Evolutionary conservation across 2,329 filamentous ascomycete genomes (phyloP).

Genomic region (Fusarium poae): DNA sequence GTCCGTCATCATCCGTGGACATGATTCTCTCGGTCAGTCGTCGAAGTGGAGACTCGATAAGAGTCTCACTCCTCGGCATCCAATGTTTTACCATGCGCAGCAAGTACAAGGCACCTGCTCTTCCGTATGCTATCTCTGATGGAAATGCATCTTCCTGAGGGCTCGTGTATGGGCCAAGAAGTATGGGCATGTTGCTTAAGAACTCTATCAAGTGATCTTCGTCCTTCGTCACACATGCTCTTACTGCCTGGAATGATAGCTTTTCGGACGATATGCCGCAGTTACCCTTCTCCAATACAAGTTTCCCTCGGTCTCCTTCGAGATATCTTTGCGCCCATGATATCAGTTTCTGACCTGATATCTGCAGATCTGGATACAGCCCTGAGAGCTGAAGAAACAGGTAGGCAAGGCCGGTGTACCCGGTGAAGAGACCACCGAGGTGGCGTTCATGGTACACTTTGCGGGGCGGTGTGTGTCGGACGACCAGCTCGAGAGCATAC

Average conservation of each 20-base stretch:
- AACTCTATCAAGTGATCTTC: constrained; percentile 55
- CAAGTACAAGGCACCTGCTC: constrained; percentile 76
- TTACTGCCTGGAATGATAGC: constrained; percentile 61
- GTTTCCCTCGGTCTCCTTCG: constrained; percentile 53
- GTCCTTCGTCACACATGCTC: constrained; percentile 59
- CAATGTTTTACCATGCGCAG: constrained; percentile 72
- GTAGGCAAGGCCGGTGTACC: constrained; percentile 68
- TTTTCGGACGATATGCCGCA: constrained; percentile 66
- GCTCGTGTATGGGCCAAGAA: constrained; percentile 49
- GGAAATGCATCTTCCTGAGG: constrained; percentile 56
- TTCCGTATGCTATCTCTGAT: constrained; percentile 76
- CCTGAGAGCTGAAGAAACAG: constrained; percentile 65
- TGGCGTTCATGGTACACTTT: constrained; percentile 51
- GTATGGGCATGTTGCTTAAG: constrained; percentile 55
- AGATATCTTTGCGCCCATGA: constrained; percentile 65
- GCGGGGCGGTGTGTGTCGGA: constrained; percentile 55
- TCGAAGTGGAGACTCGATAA: constrained; percentile 66
- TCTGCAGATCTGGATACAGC: constrained; percentile 58
- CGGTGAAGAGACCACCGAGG: constrained; percentile 64
- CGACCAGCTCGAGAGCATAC: constrained; percentile 54
- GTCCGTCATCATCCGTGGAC: constrained; percentile 58
- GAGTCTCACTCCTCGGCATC: constrained; percentile 63
- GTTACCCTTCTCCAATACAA: constrained; percentile 56
- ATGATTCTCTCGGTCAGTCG: constrained; percentile 72
- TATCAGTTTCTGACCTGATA: constrained; percentile 57